A percentile compares a stretch with the other conserved stretches of the same genome.
Evolutionary conservation across 176 grass and related monocot species (phyloP).

Genomic region (Triticum timopheevii): DNA sequence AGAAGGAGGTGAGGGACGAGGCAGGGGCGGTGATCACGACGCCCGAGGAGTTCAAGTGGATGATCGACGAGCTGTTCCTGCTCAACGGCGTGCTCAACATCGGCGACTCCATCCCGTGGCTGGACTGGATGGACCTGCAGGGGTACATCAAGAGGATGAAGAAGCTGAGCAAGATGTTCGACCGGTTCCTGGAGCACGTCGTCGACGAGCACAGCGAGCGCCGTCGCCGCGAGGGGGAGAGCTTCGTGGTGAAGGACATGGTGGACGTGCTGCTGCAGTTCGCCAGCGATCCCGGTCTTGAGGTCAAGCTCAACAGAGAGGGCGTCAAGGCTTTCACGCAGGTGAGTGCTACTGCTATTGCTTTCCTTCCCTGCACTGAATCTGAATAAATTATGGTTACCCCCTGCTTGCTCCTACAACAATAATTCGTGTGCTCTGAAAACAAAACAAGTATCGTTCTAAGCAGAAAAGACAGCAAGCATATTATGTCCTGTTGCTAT

Average conservation of each 20-base stretch:
- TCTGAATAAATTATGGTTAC: not conserved
- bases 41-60: constrained; percentile 86
- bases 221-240: constrained; percentile 31
- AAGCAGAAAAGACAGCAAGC: not conserved
- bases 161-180: constrained; percentile 70
- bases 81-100: constrained; percentile 95
- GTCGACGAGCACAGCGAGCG: constrained; percentile 72
- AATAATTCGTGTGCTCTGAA: not conserved
- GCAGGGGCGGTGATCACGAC: constrained; percentile 35
- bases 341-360: constrained; percentile 25
- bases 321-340: constrained; percentile 87
- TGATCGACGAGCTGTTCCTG: constrained; percentile 87
- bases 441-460: not conserved
- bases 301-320: constrained; percentile 62
- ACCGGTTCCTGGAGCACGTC: constrained; percentile 83
- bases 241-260: constrained; percentile 80
- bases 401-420: too few relatives aligned
- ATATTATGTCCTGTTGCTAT: not conserved
- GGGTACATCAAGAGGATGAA: constrained; percentile 91
- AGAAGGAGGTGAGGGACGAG: constrained; percentile 4
- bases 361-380: too few relatives aligned
- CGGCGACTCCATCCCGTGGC: constrained; percentile 86
- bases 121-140: constrained; percentile 76
- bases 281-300: constrained; percentile 60
- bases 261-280: constrained; percentile 85